These are phyloP conservation scores for Trypanosoma grayi DNA, from an alignment of 208 protist genomes.

Conservation along the genomic window DNA sequence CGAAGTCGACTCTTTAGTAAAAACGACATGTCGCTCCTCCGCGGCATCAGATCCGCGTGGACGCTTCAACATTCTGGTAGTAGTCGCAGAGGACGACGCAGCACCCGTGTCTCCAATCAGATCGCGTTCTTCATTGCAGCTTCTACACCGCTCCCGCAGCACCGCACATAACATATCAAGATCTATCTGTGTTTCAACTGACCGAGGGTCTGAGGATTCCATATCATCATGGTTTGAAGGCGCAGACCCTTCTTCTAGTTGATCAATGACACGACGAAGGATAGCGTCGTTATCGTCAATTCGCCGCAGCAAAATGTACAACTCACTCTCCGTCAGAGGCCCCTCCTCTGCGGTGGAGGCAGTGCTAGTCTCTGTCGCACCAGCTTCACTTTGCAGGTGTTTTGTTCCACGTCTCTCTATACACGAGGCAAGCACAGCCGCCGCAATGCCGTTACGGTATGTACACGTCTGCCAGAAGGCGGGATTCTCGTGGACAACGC, in stretches of 20 bases:
- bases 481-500: conserved; percentile 31
- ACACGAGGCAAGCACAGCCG: conserved; percentile 37
- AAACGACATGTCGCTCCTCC: background rate
- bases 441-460: conserved; percentile 56
- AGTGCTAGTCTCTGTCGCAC: background rate
- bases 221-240: background rate
- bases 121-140: background rate
- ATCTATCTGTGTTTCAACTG: conserved; percentile 5
- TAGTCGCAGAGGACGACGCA: background rate
- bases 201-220: background rate
- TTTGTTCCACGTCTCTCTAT: conserved; percentile 4
- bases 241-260: conserved; percentile 2
- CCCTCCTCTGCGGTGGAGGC: conserved; percentile 5
- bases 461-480: conserved; percentile 79
- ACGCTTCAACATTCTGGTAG: background rate
- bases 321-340: conserved; percentile 3
- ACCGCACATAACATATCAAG: conserved; percentile 34
- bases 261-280: conserved; percentile 7
- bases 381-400: background rate
- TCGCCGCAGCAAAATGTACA: conserved; percentile 13
- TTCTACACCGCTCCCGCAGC: conserved; percentile 29
- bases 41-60: background rate
- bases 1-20: background rate
- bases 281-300: conserved; percentile 2
- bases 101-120: background rate